Percentiles rank a stretch among this genome's conserved stretches.
phyloP scores from a whole-genome alignment of 1,284 basidiomycete species.

The Tylopilus sp. region DNA sequence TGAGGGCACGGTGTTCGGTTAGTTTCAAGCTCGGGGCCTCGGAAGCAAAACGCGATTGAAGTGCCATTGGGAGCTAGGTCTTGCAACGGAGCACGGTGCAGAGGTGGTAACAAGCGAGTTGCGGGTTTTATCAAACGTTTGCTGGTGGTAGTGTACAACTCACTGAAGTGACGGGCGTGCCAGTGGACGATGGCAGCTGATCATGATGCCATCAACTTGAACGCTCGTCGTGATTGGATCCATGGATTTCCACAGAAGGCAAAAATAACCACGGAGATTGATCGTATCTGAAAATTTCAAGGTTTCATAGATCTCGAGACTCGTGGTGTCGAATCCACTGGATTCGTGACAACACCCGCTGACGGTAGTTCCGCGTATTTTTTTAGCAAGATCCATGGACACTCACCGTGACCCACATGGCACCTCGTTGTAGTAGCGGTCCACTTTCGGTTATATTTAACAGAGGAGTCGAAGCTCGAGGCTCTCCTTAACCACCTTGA shows the following conservation, averaged over 20 bases:
- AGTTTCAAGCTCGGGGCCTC: slow-evolving; percentile 7
- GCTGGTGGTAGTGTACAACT: too few relatives aligned
- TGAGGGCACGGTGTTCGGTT: slow-evolving; percentile 35
- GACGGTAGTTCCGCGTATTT: not conserved
- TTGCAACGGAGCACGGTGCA: not conserved
- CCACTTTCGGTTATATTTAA: not conserved
- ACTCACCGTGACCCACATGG: not conserved
- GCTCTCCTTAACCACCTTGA: not conserved
- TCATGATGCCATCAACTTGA: not conserved
- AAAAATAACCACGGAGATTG: not conserved
- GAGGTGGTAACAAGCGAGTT: not conserved
- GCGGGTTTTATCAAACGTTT: not conserved
- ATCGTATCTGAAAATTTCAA: too few relatives aligned
- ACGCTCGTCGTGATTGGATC: not conserved
- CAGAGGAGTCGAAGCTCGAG: not conserved
- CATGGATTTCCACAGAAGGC: too few relatives aligned
- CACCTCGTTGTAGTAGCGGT: not conserved
- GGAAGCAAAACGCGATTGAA: slow-evolving; percentile 7
- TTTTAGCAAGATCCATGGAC: not conserved
- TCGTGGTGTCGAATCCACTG: too few relatives aligned
- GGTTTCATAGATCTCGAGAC: too few relatives aligned
- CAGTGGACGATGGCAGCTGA: not conserved
- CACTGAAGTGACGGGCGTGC: too few relatives aligned
- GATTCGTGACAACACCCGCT: not conserved
- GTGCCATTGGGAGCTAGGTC: slow-evolving; percentile 16